These are phyloP conservation scores for Hammondia hammondi DNA, from an alignment of 169 alveolate genomes.

Conservation along the genomic window DNA sequence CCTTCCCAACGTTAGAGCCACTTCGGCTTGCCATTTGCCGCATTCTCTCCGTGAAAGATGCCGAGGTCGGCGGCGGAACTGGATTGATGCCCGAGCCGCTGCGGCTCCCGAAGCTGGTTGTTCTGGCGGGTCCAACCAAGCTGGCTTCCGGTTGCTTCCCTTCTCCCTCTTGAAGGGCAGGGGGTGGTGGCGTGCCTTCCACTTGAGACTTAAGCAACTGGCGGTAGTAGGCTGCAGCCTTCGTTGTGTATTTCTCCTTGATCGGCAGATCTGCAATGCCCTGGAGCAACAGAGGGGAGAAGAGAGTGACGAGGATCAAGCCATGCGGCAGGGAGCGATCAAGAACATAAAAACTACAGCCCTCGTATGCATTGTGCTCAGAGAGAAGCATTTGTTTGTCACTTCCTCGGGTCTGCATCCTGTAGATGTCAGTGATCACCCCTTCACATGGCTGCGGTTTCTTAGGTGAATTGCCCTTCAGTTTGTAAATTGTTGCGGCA, in stretches of 20 bases:
- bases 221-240: constrained; percentile 73
- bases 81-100: constrained; percentile 14
- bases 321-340: no score
- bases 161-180: constrained; percentile 31
- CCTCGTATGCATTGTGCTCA: no score
- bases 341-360: no score
- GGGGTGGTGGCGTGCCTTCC: constrained; percentile 49
- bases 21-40: constrained; percentile 9
- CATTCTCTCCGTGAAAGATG: constrained; percentile 1
- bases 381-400: no score
- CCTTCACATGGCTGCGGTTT: no score
- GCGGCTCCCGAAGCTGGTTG: background rate
- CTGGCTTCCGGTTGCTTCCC: constrained; percentile 32
- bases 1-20: background rate
- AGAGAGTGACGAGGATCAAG: no score
- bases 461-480: no score
- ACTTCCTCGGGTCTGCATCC: no score
- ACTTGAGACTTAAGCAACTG: constrained; percentile 60
- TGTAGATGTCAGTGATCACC: no score
- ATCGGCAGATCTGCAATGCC: constrained; percentile 67
- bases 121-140: background rate
- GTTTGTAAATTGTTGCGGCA: background rate
- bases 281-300: constrained; percentile 13
- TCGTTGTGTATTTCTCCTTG: constrained; percentile 65
- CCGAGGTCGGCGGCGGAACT: constrained; percentile 26